Conservation (phyloP, 148 eudicot genomes). For the Vaccinium macrocarpon region DNA sequence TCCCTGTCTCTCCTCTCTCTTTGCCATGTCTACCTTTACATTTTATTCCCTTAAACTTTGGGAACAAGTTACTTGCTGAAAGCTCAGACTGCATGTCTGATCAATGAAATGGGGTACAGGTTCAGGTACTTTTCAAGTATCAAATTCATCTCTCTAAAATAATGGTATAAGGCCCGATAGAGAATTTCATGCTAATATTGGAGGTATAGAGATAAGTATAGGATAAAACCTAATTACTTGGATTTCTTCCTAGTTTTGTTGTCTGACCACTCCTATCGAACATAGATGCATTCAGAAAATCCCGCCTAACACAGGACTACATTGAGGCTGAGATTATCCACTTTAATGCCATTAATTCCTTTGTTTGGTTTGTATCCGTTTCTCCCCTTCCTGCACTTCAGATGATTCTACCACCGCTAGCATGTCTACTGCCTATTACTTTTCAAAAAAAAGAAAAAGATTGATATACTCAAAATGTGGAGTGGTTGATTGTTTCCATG, state of each 20-base stretch:
- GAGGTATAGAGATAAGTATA: neutral
- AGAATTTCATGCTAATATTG: neutral
- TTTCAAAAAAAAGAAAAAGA: neutral
- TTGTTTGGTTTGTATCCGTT: neutral
- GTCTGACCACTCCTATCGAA: neutral
- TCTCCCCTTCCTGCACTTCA: neutral
- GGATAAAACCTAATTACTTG: neutral
- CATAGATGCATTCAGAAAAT: neutral
- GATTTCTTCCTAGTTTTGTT: neutral
- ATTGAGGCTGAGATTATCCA: neutral
- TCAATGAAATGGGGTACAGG: neutral
- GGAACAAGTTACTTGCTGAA: neutral
- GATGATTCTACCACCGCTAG: neutral
- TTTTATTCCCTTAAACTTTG: neutral
- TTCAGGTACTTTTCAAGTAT: neutral
- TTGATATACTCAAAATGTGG: neutral
- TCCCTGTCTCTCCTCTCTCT: conserved; percentile 15
- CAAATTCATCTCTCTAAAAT: neutral
- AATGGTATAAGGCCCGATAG: neutral
- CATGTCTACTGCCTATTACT: neutral
- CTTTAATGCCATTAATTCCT: neutral
- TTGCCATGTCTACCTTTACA: neutral
- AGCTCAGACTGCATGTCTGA: conserved; percentile 4
- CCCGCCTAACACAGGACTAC: neutral
- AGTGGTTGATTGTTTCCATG: neutral